A percentile compares a stretch with the other conserved stretches of the same genome.
Evolutionary conservation across 495 filamentous ascomycete genomes (phyloP).

Genomic region (Annulohypoxylon nitens): DNA sequence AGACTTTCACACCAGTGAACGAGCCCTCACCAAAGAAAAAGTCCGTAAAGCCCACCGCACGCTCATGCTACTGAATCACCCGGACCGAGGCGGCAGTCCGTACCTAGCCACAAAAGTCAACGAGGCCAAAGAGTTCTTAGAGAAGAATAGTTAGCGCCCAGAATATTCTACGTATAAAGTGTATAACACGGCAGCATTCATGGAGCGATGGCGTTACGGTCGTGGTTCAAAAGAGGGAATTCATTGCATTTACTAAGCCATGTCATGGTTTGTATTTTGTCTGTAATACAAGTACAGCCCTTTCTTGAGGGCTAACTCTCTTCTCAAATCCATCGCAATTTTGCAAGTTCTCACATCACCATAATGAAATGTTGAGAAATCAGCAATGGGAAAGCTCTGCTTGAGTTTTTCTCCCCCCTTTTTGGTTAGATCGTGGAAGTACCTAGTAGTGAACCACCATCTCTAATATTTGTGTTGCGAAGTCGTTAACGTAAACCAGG

Average conservation of each 20-base stretch:
- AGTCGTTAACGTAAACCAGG: background rate
- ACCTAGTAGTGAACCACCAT: background rate
- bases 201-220: constrained; percentile 52
- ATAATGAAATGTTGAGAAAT: constrained; percentile 1
- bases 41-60: constrained; percentile 95
- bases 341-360: background rate
- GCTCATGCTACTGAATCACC: constrained; percentile 98
- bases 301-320: constrained; percentile 39
- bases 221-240: constrained; percentile 22
- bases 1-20: constrained; percentile 70
- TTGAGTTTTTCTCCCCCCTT: too few species aligned
- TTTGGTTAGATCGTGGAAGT: too few species aligned
- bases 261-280: constrained; percentile 21
- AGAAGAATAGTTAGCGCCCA: constrained; percentile 68
- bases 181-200: constrained; percentile 49
- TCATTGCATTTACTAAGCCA: constrained; percentile 22
- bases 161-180: constrained; percentile 4
- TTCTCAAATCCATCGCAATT: constrained; percentile 36
- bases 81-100: constrained; percentile 95
- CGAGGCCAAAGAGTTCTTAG: constrained; percentile 95
- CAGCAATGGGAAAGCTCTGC: background rate
- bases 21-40: constrained; percentile 87
- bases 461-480: background rate
- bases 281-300: constrained; percentile 22
- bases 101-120: constrained; percentile 98